Evolutionary conservation across 176 grass and related monocot species (phyloP), one percentile per base, ranked within the genome.

Genomic region (Zoysia japonica): DNA sequence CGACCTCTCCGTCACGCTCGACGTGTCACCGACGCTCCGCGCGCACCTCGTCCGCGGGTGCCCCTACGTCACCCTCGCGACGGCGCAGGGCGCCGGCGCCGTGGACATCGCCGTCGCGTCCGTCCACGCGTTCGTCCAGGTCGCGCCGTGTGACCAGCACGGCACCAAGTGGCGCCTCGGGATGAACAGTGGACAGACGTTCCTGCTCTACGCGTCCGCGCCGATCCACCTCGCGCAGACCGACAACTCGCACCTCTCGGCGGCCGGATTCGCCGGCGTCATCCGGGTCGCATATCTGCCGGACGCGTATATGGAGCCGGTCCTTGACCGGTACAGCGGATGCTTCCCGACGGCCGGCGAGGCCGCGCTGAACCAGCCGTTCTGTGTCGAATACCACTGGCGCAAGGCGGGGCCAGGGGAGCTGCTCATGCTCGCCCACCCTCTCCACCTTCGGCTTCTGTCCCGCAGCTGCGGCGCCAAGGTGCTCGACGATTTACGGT

Each of bases 171-270:
- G 91, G 81, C 80, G 78, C 12, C 66, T 99, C 72, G 72, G 85
- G 68, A 83, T 95, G 82, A 99, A 95, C 84, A 99, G 90, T 65
- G 90, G 81, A 48, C 96, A 99, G 83, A 95, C 90, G n/a, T 99
- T 99, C 77, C 74, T 95, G 56, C 80, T 89, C 16, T 99, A 99
- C 76, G 91, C 96, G 45, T 91, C 90, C 2, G 85, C 88, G 37
- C 90, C 89, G 46, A 67, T 98, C 52, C 64, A 17, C 40, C 88
- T 99, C 16, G 9, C 76, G 73, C 81, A 89, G 67, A 2, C 67
- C 40, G 54, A 70, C 75, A 53, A 78, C 55, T 89, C 92, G 50
- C 74, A 76, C 42, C 81, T 99, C 6, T 80, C 86, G 0, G 92
- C 92, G 2, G 47, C 76, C 4, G 86, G 49, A 4, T 91, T 95